A percentile compares a stretch with the other conserved stretches of the same genome.
These are phyloP conservation scores for Schwanniomyces sp. DNA, from an alignment of 805 yeast species.

Conservation along the genomic window DNA sequence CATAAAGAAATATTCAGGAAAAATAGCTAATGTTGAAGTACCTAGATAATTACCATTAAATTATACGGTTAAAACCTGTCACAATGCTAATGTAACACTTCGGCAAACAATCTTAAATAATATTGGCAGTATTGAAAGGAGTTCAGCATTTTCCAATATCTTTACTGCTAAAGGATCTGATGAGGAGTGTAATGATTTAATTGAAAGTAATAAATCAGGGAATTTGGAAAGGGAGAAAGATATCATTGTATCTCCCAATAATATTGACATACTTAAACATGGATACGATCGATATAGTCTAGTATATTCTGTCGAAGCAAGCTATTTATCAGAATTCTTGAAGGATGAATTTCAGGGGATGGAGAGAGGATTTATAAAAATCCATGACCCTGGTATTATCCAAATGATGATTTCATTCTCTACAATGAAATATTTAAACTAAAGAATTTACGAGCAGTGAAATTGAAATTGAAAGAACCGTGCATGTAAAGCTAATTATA, in stretches of 20 bases:
- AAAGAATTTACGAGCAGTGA: not conserved
- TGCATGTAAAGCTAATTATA: not conserved
- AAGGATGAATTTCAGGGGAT: not conserved
- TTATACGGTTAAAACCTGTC: too few species aligned
- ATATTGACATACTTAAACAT: too few species aligned
- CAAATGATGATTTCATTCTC: not conserved
- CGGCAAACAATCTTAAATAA: too few species aligned
- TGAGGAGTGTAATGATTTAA: too few species aligned
- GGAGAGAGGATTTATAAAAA: not conserved
- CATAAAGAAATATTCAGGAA: too few species aligned
- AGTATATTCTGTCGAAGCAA: not conserved
- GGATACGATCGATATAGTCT: too few species aligned
- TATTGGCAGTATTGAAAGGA: too few species aligned
- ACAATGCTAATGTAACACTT: too few species aligned
- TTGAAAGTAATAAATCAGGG: too few species aligned
- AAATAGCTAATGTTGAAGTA: too few species aligned
- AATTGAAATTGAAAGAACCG: not conserved
- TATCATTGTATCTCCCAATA: not conserved
- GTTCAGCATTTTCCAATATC: too few species aligned
- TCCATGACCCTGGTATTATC: not conserved
- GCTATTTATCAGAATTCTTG: not conserved
- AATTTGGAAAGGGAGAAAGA: not conserved
- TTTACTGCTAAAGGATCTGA: too few species aligned
- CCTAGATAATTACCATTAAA: not conserved
- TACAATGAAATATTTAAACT: not conserved